Evolutionary conservation across 1,284 basidiomycete genomes (phyloP).

Genomic region (Cryptococcus hybrid): DNA sequence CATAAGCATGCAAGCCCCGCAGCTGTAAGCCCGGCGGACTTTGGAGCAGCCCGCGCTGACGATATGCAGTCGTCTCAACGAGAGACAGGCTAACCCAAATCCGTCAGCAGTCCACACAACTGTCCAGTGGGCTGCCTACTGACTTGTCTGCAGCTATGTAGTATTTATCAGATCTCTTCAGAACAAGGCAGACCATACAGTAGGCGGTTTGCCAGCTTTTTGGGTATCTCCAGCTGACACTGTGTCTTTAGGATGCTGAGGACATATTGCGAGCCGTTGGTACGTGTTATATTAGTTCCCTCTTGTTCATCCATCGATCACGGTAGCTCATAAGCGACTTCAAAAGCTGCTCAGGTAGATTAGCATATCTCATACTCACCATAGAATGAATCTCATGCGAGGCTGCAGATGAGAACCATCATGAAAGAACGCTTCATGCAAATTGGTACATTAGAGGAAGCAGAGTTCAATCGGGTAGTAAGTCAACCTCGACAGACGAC

Average conservation of each 20-base stretch:
- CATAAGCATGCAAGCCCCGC: slow-evolving; percentile 27
- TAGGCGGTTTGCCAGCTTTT: slow-evolving; percentile 8
- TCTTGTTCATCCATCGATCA: neutral
- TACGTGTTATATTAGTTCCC: slow-evolving; percentile 7
- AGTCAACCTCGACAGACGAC: slow-evolving; percentile 13
- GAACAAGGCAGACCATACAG: slow-evolving; percentile 30
- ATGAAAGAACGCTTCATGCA: slow-evolving; percentile 46
- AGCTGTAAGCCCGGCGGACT: slow-evolving; percentile 15
- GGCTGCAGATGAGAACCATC: slow-evolving; percentile 42
- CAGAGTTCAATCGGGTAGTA: slow-evolving; percentile 44
- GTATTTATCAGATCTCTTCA: slow-evolving; percentile 42
- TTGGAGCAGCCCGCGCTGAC: neutral
- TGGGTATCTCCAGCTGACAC: neutral
- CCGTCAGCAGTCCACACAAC: slow-evolving; percentile 18
- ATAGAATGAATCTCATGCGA: neutral
- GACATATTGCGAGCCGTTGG: slow-evolving; percentile 47
- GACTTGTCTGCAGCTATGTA: slow-evolving; percentile 30
- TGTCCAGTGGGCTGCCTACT: neutral
- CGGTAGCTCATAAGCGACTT: neutral
- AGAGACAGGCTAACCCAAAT: slow-evolving; percentile 44
- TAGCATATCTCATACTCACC: neutral
- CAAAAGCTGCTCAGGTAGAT: slow-evolving; percentile 23
- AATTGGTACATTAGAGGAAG: slow-evolving; percentile 46
- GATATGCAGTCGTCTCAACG: slow-evolving; percentile 36
- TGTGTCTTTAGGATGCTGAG: slow-evolving; percentile 33